Evolutionary conservation across 73 alveolate genomes (phyloP).

Genomic region (Blepharisma japonicum): DNA sequence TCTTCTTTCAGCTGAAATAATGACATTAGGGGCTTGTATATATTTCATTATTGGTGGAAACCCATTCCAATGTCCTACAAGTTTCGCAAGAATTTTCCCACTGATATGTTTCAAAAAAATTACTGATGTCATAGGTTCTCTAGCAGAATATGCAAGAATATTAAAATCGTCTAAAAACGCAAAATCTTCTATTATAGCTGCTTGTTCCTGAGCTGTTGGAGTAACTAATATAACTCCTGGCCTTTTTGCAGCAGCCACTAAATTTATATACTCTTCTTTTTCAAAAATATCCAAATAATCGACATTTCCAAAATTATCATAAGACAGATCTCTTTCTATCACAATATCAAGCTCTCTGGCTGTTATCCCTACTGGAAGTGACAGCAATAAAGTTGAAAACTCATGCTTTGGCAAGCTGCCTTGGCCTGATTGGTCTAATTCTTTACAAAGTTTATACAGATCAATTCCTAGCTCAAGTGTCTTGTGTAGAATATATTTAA

Average conservation of each 20-base stretch:
- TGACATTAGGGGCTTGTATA: background rate
- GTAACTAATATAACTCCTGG: background rate
- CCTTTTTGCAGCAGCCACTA: background rate
- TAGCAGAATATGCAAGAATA: background rate
- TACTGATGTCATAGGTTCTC: background rate
- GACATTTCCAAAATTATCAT: slow-evolving; percentile 48
- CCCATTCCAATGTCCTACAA: background rate
- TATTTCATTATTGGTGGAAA: background rate
- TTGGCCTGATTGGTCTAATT: slow-evolving; percentile 36
- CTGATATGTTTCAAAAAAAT: background rate
- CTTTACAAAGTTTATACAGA: slow-evolving; percentile 34
- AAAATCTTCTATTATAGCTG: slow-evolving; percentile 19
- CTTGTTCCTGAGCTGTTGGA: slow-evolving; percentile 14
- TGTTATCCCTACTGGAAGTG: slow-evolving; percentile 42
- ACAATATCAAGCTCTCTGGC: slow-evolving; percentile 35
- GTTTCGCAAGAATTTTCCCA: background rate
- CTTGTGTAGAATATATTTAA: slow-evolving; percentile 44
- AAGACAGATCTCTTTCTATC: slow-evolving; percentile 43
- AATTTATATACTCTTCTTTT: slow-evolving; percentile 34
- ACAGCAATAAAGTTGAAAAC: slow-evolving; percentile 36
- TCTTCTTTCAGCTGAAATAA: slow-evolving; percentile 10
- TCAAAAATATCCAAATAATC: slow-evolving; percentile 51
- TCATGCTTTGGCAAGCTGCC: slow-evolving; percentile 37
- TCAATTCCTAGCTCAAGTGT: slow-evolving; percentile 42
- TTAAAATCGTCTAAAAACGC: background rate